Base-by-base conservation (phyloP, 2,329 filamentous ascomycete genomes). In the Diaporthe sp. region DNA sequence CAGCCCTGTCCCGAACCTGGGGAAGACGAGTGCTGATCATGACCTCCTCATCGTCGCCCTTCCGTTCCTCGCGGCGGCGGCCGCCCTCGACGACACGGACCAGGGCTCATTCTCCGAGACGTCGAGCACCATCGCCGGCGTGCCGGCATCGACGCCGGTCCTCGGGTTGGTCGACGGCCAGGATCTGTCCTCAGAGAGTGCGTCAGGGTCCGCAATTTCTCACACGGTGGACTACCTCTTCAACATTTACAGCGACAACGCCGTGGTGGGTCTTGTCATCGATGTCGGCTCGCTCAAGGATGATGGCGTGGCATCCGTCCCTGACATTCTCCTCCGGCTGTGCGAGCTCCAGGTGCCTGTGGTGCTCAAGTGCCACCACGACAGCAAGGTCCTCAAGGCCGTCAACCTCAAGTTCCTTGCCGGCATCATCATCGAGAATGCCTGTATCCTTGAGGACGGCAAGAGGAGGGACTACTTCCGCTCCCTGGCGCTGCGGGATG, bases 381-480 rank as follows among this genome's bases (percentile, higher is more conserved):
- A 80, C 34, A 75, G 49, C 22, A 55, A 49, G 5, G 28, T 78
- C 1, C 73, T 80, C 31, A 76, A 78, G 15, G 57, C 73, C 2
- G 72, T 85, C 13, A 80, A 82, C 76, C 77, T 86, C 37, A 79
- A 79, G 2, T 75, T 82, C 7, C 77, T 86, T 25, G 79, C 80
- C 2, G 86, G 86, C 4, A 73, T 87, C 53, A 82, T 87, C 62
- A 81, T 86, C 46, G 82, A 85, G 72, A 87, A 86, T 77, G 85
- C 83, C 9, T 84, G 83, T 13, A 86, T 87, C 22, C 80, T 85
- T 9, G 79, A 81, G 8, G 82, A 84, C 65, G 86, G 86, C 4
- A 80, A 84, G 61, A 81, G 84, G 28, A 81, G 85, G 28, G 85
- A 88, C 76, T 88, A 85, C 77, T 87, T 87, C 77, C 83, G 85